phyloP scores from a whole-genome alignment of 108 stramenopile species.

The Chaetoceros tenuissimus region DNA sequence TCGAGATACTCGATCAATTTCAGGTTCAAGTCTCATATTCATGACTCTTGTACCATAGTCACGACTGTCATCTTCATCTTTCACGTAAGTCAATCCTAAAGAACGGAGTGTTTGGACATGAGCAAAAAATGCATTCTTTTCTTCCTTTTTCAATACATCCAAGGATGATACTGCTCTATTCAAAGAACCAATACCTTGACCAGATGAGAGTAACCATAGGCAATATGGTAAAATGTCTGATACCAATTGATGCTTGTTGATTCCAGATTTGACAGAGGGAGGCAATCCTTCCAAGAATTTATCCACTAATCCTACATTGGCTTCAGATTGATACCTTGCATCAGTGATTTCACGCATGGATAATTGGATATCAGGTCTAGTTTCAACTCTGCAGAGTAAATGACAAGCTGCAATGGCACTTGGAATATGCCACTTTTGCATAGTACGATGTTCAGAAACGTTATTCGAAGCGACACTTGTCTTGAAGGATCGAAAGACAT shows the following conservation, averaged over 20 bases:
- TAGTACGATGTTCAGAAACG: constrained; percentile 22
- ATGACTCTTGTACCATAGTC: constrained; percentile 4
- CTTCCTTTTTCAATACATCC: constrained; percentile 46
- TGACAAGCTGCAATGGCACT: constrained; percentile 64
- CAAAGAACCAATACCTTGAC: constrained; percentile 35
- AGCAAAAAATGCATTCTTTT: constrained; percentile 41
- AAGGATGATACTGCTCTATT: constrained; percentile 59
- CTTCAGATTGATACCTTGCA: constrained; percentile 43
- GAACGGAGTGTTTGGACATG: constrained; percentile 52
- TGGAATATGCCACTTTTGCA: constrained; percentile 47
- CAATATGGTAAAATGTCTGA: constrained; percentile 60
- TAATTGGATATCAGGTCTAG: constrained; percentile 50
- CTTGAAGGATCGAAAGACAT: constrained; percentile 31
- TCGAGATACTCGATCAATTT: constrained; percentile 50
- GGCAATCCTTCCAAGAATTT: constrained; percentile 63
- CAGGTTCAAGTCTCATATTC: constrained; percentile 61
- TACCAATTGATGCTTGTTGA: constrained; percentile 22
- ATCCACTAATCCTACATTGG: constrained; percentile 47
- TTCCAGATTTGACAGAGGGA: constrained; percentile 20
- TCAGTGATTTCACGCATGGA: constrained; percentile 48
- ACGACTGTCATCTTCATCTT: constrained; percentile 19
- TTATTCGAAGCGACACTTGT: constrained; percentile 35
- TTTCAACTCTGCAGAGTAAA: constrained; percentile 71
- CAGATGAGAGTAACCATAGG: constrained; percentile 66
- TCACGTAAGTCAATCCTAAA: constrained; percentile 65